A percentile compares a stretch with the other conserved stretches of the same genome.
Conservation (phyloP, 805 yeast genomes). For the Saturnispora bothae region DNA sequence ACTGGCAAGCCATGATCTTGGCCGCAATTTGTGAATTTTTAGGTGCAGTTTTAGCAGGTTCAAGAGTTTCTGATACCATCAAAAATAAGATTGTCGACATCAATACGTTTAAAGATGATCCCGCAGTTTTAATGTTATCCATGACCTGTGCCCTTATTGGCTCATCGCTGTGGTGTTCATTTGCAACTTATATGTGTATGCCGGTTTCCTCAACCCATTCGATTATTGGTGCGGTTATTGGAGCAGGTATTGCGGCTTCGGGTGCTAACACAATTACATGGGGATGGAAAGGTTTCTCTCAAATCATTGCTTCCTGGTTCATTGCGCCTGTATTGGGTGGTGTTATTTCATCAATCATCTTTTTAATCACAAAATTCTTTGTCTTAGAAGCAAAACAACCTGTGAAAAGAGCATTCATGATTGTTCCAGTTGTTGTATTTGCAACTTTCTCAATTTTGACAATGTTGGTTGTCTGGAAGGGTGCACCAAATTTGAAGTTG, state of each 20-base stretch:
- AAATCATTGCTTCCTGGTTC: conserved; percentile 72
- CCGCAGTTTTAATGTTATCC: conserved; percentile 63
- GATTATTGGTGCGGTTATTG: conserved; percentile 66
- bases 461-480: conserved; percentile 74
- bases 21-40: conserved; percentile 64
- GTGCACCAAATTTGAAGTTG: conserved; percentile 58
- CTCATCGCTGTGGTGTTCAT: conserved; percentile 56
- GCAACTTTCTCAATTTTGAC: conserved; percentile 52
- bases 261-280: conserved; percentile 52
- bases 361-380: conserved; percentile 45
- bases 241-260: conserved; percentile 63
- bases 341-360: conserved; percentile 45
- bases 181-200: conserved; percentile 58
- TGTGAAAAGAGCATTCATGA: conserved; percentile 42
- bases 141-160: conserved; percentile 73
- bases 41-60: conserved; percentile 67
- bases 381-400: conserved; percentile 52
- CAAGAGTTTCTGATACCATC: conserved; percentile 66
- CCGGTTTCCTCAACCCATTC: conserved; percentile 81
- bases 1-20: conserved; percentile 67
- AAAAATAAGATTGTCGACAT: conserved; percentile 53
- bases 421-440: conserved; percentile 54
- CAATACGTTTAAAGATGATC: conserved; percentile 37
- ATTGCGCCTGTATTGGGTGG: conserved; percentile 70
- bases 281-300: conserved; percentile 71